Evolutionary conservation across 164 flowering plant genomes (phyloP), one percentile per base, ranked within the genome.

Genomic region (Nymphaea colorata): DNA sequence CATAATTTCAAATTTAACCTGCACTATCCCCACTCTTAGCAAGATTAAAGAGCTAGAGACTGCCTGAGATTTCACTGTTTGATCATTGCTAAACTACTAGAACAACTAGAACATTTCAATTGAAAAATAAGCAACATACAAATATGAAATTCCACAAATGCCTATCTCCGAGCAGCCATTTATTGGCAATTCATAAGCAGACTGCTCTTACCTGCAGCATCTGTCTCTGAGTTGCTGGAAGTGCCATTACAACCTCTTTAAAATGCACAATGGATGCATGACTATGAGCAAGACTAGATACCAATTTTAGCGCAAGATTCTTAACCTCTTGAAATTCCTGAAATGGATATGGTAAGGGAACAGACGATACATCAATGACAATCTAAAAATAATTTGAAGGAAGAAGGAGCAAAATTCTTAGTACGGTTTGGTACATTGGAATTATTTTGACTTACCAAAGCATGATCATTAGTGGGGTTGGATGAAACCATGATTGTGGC

Each of bases 281-380:
- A 67, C 82, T 73, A 78, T 92, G 96, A 76, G 93, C 97, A 76
- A 92, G 81, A 78, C 86, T 94, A 75, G 96, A 81, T 68, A 95
- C 96, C 76, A 92, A 82, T 77, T 68, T 82, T 66, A 85, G 51
- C 11, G 91, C 84, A 4, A 79, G 80, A 70, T 71, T 81, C 78
- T 84, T 85, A 45, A 95, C 68, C 57, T 87, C 96, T 67, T 43
- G 69, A 66, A 78, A 72, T 76, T 88, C 97, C 99, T 94, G 84
- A 62, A 64, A 75, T 66, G 2, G 18, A 64, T 62, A 62, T 6
- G 36, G 36, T 10, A 45, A 45, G 5, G 7, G 11, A 45, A 10
- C 41, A 2, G 61, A 17, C 64, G 59, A 69, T 47, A 61, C 17
- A 62, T 64, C 16, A 61, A 45, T 62, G 64, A 64, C 36, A 25